A percentile compares a stretch with the other conserved stretches of the same genome.
Conservation (phyloP, 805 yeast species). For the Ogataea zsoltii region DNA sequence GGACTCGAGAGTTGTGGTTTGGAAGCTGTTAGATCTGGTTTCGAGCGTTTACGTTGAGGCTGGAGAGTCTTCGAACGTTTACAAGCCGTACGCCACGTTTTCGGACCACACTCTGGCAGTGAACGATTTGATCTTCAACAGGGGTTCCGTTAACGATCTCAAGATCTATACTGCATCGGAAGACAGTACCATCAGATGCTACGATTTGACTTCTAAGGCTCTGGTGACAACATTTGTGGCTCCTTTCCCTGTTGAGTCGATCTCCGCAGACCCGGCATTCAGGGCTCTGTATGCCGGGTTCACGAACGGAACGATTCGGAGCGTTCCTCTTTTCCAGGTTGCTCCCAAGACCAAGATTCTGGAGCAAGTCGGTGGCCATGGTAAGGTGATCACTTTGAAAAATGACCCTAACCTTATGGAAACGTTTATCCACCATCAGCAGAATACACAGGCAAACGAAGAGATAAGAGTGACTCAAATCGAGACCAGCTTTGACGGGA, state of each 20-base stretch:
- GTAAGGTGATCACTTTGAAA: constrained; percentile 48
- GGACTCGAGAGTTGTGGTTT: constrained; percentile 77
- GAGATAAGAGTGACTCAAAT: constrained; percentile 50
- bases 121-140: constrained; percentile 41
- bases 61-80: constrained; percentile 34
- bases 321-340: constrained; percentile 49
- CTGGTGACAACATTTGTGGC: constrained; percentile 74
- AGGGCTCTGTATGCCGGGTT: constrained; percentile 74
- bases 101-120: constrained; percentile 59
- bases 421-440: constrained; percentile 56
- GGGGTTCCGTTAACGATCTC: constrained; percentile 59
- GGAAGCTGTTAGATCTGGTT: constrained; percentile 68
- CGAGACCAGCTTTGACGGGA: constrained; percentile 71
- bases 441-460: constrained; percentile 19
- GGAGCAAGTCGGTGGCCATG: constrained; percentile 63
- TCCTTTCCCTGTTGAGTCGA: constrained; percentile 52
- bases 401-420: constrained; percentile 50
- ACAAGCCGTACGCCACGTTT: constrained; percentile 59
- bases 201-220: constrained; percentile 48
- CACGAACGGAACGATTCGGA: constrained; percentile 58
- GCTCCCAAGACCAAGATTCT: constrained; percentile 40
- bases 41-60: constrained; percentile 27
- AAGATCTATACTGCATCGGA: constrained; percentile 67
- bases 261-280: constrained; percentile 77
- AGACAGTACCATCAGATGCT: constrained; percentile 76